A percentile compares a stretch with the other conserved stretches of the same genome.
Evolutionary conservation across 2,329 filamentous ascomycete species (phyloP).

Genomic region (Onygenales sp.): DNA sequence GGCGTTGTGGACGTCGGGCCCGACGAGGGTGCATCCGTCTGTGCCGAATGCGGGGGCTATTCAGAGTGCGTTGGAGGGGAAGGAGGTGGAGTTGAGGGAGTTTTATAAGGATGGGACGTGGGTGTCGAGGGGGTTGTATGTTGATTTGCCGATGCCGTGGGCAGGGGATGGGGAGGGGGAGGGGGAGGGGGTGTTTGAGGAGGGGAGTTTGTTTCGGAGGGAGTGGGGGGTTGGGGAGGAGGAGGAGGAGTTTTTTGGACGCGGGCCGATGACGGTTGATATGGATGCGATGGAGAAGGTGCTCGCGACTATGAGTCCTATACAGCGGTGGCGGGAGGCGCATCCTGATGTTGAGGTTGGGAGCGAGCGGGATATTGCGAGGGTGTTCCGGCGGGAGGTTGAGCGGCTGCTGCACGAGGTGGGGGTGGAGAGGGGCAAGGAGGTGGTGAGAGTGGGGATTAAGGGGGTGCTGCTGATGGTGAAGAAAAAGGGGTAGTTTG

Average conservation of each 20-base stretch:
- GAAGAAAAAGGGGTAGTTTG: constrained; percentile 7
- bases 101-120: constrained; percentile 34
- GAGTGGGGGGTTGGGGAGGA: constrained; percentile 29
- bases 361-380: constrained; percentile 29
- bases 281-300: constrained; percentile 17
- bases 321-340: constrained; percentile 32
- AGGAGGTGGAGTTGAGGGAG: constrained; percentile 26
- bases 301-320: constrained; percentile 27
- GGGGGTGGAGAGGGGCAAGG: constrained; percentile 15
- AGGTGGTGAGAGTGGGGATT: constrained; percentile 14
- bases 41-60: constrained; percentile 35
- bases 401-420: constrained; percentile 19
- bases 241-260: constrained; percentile 19
- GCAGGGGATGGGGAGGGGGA: constrained; percentile 17
- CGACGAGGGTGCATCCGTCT: constrained; percentile 16
- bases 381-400: constrained; percentile 13
- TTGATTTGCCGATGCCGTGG: constrained; percentile 43
- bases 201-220: constrained; percentile 29
- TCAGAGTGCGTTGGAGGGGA: constrained; percentile 30
- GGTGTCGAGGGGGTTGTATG: constrained; percentile 33
- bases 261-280: constrained; percentile 10
- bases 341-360: constrained; percentile 24
- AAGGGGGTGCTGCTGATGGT: constrained; percentile 13
- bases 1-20: constrained; percentile 39
- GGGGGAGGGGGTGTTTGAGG: constrained; percentile 30